phyloP scores from a whole-genome alignment of 1,139 yeast genomes.

The Pichia norvegensis region DNA sequence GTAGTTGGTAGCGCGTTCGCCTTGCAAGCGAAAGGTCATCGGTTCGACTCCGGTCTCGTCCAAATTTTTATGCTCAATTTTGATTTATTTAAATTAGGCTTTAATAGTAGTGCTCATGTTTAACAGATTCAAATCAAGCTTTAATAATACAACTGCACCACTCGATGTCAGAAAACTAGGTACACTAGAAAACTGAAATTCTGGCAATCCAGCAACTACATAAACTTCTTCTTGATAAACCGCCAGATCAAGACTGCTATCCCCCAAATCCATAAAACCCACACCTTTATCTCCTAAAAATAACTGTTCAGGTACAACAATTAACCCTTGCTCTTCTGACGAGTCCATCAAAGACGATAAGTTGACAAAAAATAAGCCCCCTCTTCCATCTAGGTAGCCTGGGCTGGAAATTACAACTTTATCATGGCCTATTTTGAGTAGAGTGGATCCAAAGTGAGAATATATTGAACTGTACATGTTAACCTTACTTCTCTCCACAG shows the following conservation, averaged over 20 bases:
- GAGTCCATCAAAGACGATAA: constrained; percentile 20
- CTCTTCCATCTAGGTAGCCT: constrained; percentile 31
- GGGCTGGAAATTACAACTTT: constrained; percentile 18
- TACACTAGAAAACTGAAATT: constrained; percentile 18
- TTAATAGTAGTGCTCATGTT: too few relatives aligned
- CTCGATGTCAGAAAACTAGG: background rate
- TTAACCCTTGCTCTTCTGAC: constrained; percentile 4
- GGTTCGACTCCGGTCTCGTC: constrained; percentile 65
- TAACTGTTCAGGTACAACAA: constrained; percentile 11
- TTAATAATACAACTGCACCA: background rate
- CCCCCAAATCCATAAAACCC: constrained; percentile 38
- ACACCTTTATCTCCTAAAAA: constrained; percentile 22
- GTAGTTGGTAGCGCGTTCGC: constrained; percentile 32
- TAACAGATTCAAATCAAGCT: too few relatives aligned
- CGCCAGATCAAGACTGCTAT: constrained; percentile 23
- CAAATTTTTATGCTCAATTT: constrained; percentile 13
- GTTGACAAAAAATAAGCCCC: constrained; percentile 37
- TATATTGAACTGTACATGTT: background rate
- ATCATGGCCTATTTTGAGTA: constrained; percentile 4
- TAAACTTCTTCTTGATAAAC: constrained; percentile 19
- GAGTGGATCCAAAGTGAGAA: constrained; percentile 20
- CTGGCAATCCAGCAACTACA: constrained; percentile 41
- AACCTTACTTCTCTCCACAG: background rate
- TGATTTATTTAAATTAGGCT: background rate
- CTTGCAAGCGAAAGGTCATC: constrained; percentile 58